phyloP scores from a whole-genome alignment of 305 asterid genomes.

The Plantago lanceolata region DNA sequence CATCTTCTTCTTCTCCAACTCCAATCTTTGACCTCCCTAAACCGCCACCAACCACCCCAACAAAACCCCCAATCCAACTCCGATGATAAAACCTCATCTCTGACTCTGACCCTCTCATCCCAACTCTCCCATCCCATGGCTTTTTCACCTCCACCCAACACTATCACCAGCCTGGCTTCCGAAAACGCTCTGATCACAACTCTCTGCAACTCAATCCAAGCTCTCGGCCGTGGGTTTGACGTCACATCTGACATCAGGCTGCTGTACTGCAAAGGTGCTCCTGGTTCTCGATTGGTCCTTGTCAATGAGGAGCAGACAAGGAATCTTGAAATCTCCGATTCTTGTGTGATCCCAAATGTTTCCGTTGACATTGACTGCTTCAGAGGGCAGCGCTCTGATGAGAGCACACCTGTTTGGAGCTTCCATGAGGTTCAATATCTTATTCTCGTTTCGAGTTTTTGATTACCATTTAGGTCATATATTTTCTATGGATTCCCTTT shows the following conservation, averaged over 20 bases:
- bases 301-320: conserved; percentile 54
- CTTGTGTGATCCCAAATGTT: conserved; percentile 62
- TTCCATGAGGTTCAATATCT: conserved; percentile 64
- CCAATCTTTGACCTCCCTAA: conserved; percentile 79
- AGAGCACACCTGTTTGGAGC: conserved; percentile 61
- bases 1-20: conserved; percentile 39
- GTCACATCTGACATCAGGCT: conserved; percentile 96
- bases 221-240: conserved; percentile 95
- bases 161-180: conserved; percentile 5
- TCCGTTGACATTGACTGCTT: conserved; percentile 68
- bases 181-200: conserved; percentile 69
- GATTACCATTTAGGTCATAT: too few relatives aligned
- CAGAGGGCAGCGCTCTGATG: conserved; percentile 37
- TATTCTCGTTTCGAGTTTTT: background rate
- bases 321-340: conserved; percentile 58
- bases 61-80: conserved; percentile 31
- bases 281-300: conserved; percentile 75
- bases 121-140: conserved; percentile 36
- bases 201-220: conserved; percentile 83
- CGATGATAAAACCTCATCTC: conserved; percentile 27
- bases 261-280: conserved; percentile 83
- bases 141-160: conserved; percentile 8
- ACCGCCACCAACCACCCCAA: conserved; percentile 35
- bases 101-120: conserved; percentile 32
- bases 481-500: background rate